Evolutionary conservation across 2,329 filamentous ascomycete genomes (phyloP).

Genomic region (Aspergillus piperis): DNA sequence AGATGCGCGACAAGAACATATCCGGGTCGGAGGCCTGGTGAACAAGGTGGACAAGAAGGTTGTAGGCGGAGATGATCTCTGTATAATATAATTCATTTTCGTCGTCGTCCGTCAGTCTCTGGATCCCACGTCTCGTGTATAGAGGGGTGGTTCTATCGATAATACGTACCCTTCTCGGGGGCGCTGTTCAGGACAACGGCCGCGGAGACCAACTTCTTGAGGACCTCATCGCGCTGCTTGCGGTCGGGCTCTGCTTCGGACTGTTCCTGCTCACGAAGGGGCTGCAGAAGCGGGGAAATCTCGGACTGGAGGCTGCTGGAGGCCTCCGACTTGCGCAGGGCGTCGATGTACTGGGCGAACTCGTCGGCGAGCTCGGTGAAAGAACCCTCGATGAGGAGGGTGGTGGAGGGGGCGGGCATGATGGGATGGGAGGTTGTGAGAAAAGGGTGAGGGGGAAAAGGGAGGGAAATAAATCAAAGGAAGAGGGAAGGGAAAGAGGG

Average conservation of each 20-base stretch:
- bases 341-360: conserved; percentile 90
- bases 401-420: conserved; percentile 64
- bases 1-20: conserved; percentile 84
- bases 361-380: conserved; percentile 93
- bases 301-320: conserved; percentile 59
- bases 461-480: background rate
- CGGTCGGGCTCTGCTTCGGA: conserved; percentile 55
- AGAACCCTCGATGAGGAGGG: conserved; percentile 79
- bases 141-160: background rate
- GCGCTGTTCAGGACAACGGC: conserved; percentile 76
- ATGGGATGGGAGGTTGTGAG: conserved; percentile 15
- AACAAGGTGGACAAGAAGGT: conserved; percentile 91
- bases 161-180: conserved; percentile 73
- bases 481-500: background rate
- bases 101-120: conserved; percentile 18
- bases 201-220: conserved; percentile 85
- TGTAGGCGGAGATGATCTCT: conserved; percentile 95
- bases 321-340: conserved; percentile 69
- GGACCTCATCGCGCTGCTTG: conserved; percentile 74
- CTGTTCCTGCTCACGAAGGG: conserved; percentile 56
- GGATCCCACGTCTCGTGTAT: background rate
- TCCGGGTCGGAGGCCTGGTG: conserved; percentile 81
- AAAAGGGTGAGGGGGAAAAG: conserved; percentile 11
- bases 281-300: conserved; percentile 68
- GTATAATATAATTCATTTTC: conserved; percentile 25